A percentile compares a stretch with the other conserved stretches of the same genome.
phyloP scores from a whole-genome alignment of 2,329 filamentous ascomycete genomes.

The Plenodomus lindquistii region DNA sequence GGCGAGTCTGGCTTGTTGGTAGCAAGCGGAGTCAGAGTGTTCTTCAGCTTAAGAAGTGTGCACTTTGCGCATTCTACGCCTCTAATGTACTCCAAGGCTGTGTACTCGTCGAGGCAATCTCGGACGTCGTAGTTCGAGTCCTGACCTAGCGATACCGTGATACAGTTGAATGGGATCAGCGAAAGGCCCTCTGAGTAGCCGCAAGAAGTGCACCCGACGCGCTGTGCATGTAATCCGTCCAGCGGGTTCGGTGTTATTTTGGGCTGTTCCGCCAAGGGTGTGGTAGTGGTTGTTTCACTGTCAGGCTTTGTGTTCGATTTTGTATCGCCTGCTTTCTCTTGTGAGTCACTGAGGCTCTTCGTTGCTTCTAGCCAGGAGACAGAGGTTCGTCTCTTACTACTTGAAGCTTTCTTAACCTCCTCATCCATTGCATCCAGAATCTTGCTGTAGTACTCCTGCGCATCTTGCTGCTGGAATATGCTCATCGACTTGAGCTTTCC shows the following conservation, averaged over 20 bases:
- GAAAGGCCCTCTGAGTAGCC: constrained; percentile 86
- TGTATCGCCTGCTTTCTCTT: constrained; percentile 8
- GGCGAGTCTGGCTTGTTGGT: constrained; percentile 45
- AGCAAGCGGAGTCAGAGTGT: constrained; percentile 30
- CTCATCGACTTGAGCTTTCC: constrained; percentile 85
- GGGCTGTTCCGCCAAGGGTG: constrained; percentile 6
- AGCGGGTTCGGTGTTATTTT: constrained; percentile 69
- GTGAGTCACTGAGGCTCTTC: constrained; percentile 24
- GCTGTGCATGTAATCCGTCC: constrained; percentile 84
- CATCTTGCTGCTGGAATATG: constrained; percentile 95
- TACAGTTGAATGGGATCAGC: constrained; percentile 90
- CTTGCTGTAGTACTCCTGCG: constrained; percentile 95
- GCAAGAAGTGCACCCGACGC: constrained; percentile 84
- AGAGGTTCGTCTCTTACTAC: constrained; percentile 47
- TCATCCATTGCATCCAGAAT: constrained; percentile 83
- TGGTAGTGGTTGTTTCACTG: constrained; percentile 1
- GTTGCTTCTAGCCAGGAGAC: constrained; percentile 37
- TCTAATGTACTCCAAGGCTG: constrained; percentile 80
- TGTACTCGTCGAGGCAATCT: constrained; percentile 82
- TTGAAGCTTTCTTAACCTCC: constrained; percentile 61
- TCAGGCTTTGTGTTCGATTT: constrained; percentile 7
- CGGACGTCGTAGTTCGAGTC: constrained; percentile 68
- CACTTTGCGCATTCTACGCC: constrained; percentile 92
- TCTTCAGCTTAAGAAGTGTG: constrained; percentile 68
- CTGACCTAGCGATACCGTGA: constrained; percentile 79